Evolutionary conservation across 176 grass and related monocot species (phyloP), one percentile per base, ranked within the genome.

Genomic region (Typha latifolia): DNA sequence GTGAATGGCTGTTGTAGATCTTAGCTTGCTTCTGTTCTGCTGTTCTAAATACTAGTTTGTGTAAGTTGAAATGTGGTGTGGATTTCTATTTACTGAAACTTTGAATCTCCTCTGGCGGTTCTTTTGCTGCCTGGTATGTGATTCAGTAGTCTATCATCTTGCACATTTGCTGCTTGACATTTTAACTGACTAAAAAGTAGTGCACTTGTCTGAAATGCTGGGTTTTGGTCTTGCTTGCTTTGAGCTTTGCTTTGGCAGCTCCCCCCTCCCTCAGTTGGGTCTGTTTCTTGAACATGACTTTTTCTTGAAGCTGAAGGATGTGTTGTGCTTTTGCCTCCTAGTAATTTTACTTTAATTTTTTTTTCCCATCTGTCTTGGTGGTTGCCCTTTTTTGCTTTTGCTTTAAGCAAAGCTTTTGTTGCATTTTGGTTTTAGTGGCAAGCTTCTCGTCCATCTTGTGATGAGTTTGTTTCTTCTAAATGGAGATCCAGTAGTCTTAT

Each of bases 301-400:
- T 78, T 72, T 62, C 69, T 80, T 80, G 2, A 73, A 74, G 77
- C 14, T 73, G 62, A 86, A 70, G 31, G 18, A 16, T 34, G n/a
- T 65, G 49, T 49, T 66, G 48, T 75, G 48, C 78, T 56, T 59
- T 61, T 53, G 23, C 24, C 32, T 27, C 56, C 56, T 3, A 24
- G 62, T 26, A 29, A 29, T 29, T 29, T 29, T 29, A 3, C n/a
- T n/a, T n/a, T n/a, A n/a, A n/a, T n/a, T 29, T 3, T 11, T 71
- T 70, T 53, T 80, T 56, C 32, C 23, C n/a, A n/a, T 47, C 67
- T 52, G 32, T 34, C 12, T 81, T 59, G 47, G 63, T 72, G 12
- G 15, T 62, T 26, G 62, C 51, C 62, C 59, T 61, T 61, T 61
- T 64, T 29, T 32, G 63, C 31, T 62, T 69, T 68, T 77, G 62